A percentile compares a stretch with the other conserved stretches of the same genome.
phyloP scores from a whole-genome alignment of 148 eudicot genomes.

The Silene uniflora region DNA sequence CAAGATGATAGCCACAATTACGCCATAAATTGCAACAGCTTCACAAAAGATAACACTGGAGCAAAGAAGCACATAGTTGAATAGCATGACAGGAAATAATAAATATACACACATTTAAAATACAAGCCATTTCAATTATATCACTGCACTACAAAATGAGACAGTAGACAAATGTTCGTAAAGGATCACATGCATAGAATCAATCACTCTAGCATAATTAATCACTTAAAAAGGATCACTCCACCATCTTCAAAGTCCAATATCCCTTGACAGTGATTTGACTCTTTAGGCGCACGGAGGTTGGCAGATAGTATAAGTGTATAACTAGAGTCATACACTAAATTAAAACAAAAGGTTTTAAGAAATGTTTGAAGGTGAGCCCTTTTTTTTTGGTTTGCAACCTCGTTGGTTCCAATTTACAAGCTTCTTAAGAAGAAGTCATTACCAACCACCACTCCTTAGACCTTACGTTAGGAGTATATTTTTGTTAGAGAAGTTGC shows the following conservation, averaged over 20 bases:
- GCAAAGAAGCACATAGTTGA: slow-evolving; percentile 13
- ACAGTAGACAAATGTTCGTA: neutral
- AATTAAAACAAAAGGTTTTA: too few relatives aligned
- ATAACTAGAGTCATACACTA: neutral
- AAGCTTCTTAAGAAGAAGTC: too few relatives aligned
- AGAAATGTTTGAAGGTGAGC: too few relatives aligned
- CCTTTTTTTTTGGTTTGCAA: too few relatives aligned
- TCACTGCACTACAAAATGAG: neutral
- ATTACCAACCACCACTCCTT: too few relatives aligned
- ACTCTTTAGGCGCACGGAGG: neutral
- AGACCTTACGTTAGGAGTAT: too few relatives aligned
- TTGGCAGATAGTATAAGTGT: neutral
- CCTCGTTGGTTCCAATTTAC: too few relatives aligned
- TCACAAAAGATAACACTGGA: slow-evolving; percentile 95
- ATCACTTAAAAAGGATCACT: neutral
- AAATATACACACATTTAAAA: neutral
- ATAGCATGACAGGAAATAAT: neutral
- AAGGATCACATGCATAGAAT: neutral
- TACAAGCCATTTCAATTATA: neutral
- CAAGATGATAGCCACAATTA: slow-evolving; percentile 95
- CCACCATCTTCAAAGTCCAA: neutral
- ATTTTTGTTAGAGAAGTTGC: too few relatives aligned
- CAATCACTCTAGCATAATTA: neutral
- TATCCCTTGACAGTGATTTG: neutral
- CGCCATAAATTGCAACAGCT: slow-evolving; percentile 99